Base-by-base conservation (phyloP, 805 yeast genomes). In the Candida tammaniensis region DNA sequence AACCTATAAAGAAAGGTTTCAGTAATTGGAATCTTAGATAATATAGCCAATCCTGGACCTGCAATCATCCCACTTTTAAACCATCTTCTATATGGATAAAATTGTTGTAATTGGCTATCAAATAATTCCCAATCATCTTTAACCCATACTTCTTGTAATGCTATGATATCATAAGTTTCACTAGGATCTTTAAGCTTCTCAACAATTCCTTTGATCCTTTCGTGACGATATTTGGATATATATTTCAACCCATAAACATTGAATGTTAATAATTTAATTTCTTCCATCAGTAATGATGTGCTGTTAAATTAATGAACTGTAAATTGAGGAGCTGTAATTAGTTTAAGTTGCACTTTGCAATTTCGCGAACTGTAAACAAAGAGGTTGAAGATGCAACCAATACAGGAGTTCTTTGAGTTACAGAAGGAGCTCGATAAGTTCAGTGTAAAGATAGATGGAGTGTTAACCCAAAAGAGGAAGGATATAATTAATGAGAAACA, bases 141-240 rank as follows among this genome's bases (percentile, higher is more conserved):
- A 24, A 82, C 81, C 98, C 98, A 93, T 9, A 93, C 72, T 53
- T 93, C 98, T 56, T 93, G 98, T n/a, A 93, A 64, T 1, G 96
- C 96, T 5, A 93, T 75, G 9, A 93, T 72, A 58, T 93, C 96
- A 58, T 84, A 87, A 13, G 69, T 61, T 8, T 55, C 60, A n/a
- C 40, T 30, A 7, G 43, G 42, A 11, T 67, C 62, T 2, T 40
- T 36, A 3, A 91, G 56, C 35, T 72, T 61, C 29, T 78, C 72
- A 0, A 94, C 95, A 20, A 93, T 84, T 2, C 87, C 95, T 11
- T 49, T 55, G 20, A 93, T 64, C 24, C 98, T 69, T 43, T 70
- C 71, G 22, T 61, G 57, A 19, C 98, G 66, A 40, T 60, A 60
- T 49, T 81, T 83, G n/a, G 96, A 80, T 2, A 93, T 84, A 49